These are phyloP conservation scores for Cenchrus americanus DNA, from an alignment of 176 grass and related monocot genomes.

Conservation along the genomic window DNA sequence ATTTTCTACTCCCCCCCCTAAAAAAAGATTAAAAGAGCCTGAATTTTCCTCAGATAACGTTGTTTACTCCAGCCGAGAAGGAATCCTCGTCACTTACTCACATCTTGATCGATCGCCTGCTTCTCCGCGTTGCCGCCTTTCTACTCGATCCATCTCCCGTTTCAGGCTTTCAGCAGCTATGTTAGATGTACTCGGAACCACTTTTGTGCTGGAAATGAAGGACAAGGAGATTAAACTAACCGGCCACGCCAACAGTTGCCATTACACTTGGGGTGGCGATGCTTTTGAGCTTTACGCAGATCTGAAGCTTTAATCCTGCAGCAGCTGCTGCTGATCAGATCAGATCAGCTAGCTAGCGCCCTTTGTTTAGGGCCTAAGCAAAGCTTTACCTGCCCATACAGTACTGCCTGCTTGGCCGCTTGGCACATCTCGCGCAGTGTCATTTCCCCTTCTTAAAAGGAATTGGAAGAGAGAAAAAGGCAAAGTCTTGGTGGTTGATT, in stretches of 20 bases:
- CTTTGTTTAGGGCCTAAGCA: conserved; percentile 56
- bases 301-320: conserved; percentile 47
- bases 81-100: neutral
- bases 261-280: conserved; percentile 17
- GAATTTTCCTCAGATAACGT: neutral
- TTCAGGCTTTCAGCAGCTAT: neutral
- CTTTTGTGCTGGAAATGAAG: conserved; percentile 35
- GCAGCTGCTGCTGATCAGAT: neutral
- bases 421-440: conserved; percentile 25
- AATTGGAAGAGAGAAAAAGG: neutral
- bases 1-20: neutral
- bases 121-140: conserved; percentile 5
- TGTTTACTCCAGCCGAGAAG: neutral
- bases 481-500: neutral
- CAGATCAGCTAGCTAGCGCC: too few relatives aligned
- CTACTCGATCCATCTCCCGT: conserved; percentile 8
- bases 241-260: conserved; percentile 21
- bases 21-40: neutral
- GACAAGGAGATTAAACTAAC: conserved; percentile 26
- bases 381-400: conserved; percentile 20
- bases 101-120: neutral
- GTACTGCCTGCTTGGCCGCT: conserved; percentile 26
- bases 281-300: conserved; percentile 51
- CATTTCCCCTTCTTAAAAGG: conserved; percentile 10
- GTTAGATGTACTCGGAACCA: neutral